phyloP scores from a whole-genome alignment of 768 basidiomycete genomes.

The Pleurotus tuber-regium region DNA sequence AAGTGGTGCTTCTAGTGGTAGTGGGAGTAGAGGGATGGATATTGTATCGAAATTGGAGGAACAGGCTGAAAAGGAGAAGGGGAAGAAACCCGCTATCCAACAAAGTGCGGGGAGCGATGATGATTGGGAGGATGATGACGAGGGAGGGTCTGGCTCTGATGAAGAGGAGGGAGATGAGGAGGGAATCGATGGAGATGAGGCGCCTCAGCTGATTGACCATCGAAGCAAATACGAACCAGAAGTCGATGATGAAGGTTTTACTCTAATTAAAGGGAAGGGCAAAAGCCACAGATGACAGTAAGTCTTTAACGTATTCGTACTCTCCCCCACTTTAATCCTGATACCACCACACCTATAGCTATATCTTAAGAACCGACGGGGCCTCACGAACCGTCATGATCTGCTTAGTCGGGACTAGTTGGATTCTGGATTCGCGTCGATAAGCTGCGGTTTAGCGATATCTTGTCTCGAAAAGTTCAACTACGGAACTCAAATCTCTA shows the following conservation, averaged over 20 bases:
- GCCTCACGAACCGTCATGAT: too few species aligned
- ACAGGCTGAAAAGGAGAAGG: slow-evolving; percentile 53
- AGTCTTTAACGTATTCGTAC: too few species aligned
- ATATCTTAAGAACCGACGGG: too few species aligned
- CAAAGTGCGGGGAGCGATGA: slow-evolving; percentile 33
- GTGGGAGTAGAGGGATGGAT: too few species aligned
- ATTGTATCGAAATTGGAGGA: slow-evolving; percentile 62
- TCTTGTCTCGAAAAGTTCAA: too few species aligned
- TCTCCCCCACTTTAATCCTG: too few species aligned
- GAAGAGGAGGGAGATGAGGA: slow-evolving; percentile 36
- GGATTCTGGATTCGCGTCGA: too few species aligned
- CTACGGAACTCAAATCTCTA: too few species aligned
- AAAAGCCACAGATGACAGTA: slow-evolving; percentile 48
- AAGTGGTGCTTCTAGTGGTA: slow-evolving; percentile 46
- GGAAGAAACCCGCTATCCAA: slow-evolving; percentile 52
- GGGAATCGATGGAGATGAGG: slow-evolving; percentile 48
- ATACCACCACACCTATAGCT: too few species aligned
- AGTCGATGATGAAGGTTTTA: slow-evolving; percentile 93
- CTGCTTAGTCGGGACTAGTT: too few species aligned
- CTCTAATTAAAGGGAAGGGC: slow-evolving; percentile 64
- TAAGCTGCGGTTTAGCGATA: too few species aligned
- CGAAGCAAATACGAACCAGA: slow-evolving; percentile 56
- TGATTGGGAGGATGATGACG: slow-evolving; percentile 47
- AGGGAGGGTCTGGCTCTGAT: slow-evolving; percentile 40
- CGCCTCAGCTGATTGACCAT: slow-evolving; percentile 53